phyloP scores from a whole-genome alignment of 805 yeast species.

The Lachancea thermotolerans region DNA sequence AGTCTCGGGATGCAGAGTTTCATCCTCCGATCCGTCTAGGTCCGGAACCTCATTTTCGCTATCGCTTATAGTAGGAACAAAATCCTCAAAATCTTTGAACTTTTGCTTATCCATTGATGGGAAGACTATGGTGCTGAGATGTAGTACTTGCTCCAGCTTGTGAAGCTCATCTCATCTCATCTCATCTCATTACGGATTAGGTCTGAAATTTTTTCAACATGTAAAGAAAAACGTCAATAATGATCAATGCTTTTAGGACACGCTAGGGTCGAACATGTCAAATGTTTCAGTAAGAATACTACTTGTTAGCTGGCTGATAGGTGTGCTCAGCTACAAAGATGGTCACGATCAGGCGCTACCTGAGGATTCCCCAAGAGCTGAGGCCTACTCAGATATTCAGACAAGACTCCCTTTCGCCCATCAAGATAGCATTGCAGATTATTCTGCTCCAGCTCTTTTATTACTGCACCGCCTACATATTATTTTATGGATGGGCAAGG shows the following conservation, averaged over 20 bases:
- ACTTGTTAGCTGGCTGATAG: background rate
- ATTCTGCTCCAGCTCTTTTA: slow-evolving; percentile 70
- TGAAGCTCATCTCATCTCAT: slow-evolving; percentile 1
- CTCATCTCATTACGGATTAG: slow-evolving; percentile 22
- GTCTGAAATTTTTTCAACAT: slow-evolving; percentile 5
- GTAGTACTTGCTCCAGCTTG: background rate
- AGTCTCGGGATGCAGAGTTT: slow-evolving; percentile 22
- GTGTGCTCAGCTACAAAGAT: slow-evolving; percentile 4
- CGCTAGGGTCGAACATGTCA: background rate
- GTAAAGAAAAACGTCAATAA: background rate
- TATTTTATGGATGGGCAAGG: slow-evolving; percentile 59
- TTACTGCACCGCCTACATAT: slow-evolving; percentile 61
- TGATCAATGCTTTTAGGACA: background rate
- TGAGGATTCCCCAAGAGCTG: slow-evolving; percentile 27
- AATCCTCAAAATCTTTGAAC: slow-evolving; percentile 35
- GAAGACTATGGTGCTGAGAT: background rate
- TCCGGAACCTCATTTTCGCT: slow-evolving; percentile 64
- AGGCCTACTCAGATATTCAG: slow-evolving; percentile 28
- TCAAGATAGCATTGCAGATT: slow-evolving; percentile 62
- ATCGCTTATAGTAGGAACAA: slow-evolving; percentile 69
- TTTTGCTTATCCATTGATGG: slow-evolving; percentile 11
- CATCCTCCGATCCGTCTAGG: slow-evolving; percentile 43
- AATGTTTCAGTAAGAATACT: no score
- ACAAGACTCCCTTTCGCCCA: slow-evolving; percentile 48
- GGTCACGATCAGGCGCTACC: slow-evolving; percentile 24